Percentiles rank a stretch among this genome's conserved stretches.
phyloP scores from a whole-genome alignment of 768 basidiomycete genomes.

The Austroboletus eburneus region DNA sequence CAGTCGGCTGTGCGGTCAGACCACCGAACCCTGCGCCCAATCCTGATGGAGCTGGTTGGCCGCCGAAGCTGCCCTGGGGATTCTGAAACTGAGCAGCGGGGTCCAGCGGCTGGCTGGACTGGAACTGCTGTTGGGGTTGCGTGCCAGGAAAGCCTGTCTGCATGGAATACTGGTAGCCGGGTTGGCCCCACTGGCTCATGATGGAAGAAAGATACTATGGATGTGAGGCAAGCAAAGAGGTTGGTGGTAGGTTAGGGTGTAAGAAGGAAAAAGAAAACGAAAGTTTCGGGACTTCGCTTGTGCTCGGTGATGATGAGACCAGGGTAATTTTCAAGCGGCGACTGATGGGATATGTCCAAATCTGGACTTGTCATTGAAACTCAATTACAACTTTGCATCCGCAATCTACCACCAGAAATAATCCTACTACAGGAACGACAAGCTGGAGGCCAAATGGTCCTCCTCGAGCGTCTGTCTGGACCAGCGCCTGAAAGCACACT shows the following conservation, averaged over 20 bases:
- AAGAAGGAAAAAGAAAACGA: neutral
- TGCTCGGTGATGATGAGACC: neutral
- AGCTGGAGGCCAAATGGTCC: too few relatives aligned
- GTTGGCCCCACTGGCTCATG: slow-evolving; percentile 80
- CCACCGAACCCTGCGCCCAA: slow-evolving; percentile 34
- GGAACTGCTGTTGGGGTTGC: slow-evolving; percentile 46
- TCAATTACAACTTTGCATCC: neutral
- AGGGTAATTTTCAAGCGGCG: slow-evolving; percentile 16
- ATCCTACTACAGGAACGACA: neutral
- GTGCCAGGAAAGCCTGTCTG: slow-evolving; percentile 60
- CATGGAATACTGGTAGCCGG: slow-evolving; percentile 67
- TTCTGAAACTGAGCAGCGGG: slow-evolving; percentile 39
- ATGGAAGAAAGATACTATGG: slow-evolving; percentile 10
- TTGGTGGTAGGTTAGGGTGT: neutral
- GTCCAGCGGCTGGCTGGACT: slow-evolving; percentile 31
- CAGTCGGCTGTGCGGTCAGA: slow-evolving; percentile 62
- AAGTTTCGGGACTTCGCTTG: neutral
- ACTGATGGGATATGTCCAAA: slow-evolving; percentile 7
- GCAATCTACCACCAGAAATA: too few relatives aligned
- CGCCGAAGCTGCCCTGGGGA: slow-evolving; percentile 33
- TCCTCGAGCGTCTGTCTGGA: too few relatives aligned
- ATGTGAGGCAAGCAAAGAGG: neutral
- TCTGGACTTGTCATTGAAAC: slow-evolving; percentile 4
- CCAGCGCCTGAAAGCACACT: too few relatives aligned
- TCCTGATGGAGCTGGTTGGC: slow-evolving; percentile 22